Conservation (phyloP, 345 rosid genomes). For the Noccaea bulbosa region DNA sequence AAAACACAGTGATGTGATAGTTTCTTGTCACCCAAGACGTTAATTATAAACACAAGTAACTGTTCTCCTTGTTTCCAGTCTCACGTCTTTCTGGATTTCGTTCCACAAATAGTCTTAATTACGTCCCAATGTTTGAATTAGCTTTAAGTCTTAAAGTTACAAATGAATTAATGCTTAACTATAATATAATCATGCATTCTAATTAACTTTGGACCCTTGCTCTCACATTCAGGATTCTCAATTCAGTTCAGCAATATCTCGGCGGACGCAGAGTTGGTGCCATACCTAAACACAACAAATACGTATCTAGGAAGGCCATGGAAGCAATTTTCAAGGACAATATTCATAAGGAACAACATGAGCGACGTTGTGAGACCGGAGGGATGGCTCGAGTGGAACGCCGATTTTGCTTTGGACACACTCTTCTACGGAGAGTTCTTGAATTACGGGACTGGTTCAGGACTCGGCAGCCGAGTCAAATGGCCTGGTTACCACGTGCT, state of each 20-base stretch:
- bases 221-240: slow-evolving; percentile 64
- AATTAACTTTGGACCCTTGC: not conserved
- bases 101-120: not conserved
- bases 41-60: not conserved
- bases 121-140: no score
- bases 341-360: slow-evolving; percentile 71
- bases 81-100: not conserved
- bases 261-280: slow-evolving; percentile 64
- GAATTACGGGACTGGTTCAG: slow-evolving; percentile 75
- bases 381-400: slow-evolving; percentile 91
- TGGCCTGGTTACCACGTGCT: slow-evolving; percentile 82
- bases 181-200: not conserved
- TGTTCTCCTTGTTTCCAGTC: not conserved
- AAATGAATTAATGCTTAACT: not conserved
- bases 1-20: not conserved
- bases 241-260: slow-evolving; percentile 85
- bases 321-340: slow-evolving; percentile 80
- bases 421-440: slow-evolving; percentile 73
- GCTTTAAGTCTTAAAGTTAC: no score
- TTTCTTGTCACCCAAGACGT: slow-evolving; percentile 21
- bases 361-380: slow-evolving; percentile 61
- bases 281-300: slow-evolving; percentile 50
- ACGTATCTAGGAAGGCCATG: slow-evolving; percentile 95
- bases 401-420: slow-evolving; percentile 60
- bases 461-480: slow-evolving; percentile 55